These are phyloP conservation scores for Ascodesmis nigricans DNA, from an alignment of 495 filamentous ascomycete genomes.

Conservation along the genomic window DNA sequence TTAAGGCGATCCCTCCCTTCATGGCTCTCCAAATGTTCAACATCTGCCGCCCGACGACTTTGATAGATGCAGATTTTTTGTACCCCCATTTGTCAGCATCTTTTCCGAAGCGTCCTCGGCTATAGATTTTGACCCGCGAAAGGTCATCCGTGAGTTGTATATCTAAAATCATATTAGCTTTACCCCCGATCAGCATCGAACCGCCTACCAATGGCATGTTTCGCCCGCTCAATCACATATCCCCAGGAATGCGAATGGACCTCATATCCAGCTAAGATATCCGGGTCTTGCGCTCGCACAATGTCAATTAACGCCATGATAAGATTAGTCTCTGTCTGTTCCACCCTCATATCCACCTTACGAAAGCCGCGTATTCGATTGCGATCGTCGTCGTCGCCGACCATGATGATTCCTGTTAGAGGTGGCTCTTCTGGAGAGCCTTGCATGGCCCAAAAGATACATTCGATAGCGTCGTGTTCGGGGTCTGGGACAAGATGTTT, in stretches of 20 bases:
- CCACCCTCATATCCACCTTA: conserved; percentile 44
- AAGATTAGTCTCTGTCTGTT: conserved; percentile 60
- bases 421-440: conserved; percentile 37
- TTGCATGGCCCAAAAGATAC: conserved; percentile 77
- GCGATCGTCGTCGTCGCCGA: conserved; percentile 35
- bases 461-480: conserved; percentile 69
- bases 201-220: conserved; percentile 48
- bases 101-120: conserved; percentile 60
- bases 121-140: conserved; percentile 46
- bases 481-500: conserved; percentile 65
- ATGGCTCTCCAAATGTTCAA: conserved; percentile 97
- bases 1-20: conserved; percentile 65
- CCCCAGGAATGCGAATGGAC: conserved; percentile 89
- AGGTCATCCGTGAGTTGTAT: conserved; percentile 77
- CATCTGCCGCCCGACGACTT: conserved; percentile 76
- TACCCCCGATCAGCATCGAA: not conserved
- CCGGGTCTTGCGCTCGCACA: conserved; percentile 65
- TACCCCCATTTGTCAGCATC: conserved; percentile 82
- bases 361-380: conserved; percentile 30
- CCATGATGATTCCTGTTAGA: conserved; percentile 41
- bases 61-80: conserved; percentile 68
- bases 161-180: conserved; percentile 43
- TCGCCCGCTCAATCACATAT: conserved; percentile 76
- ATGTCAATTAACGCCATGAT: conserved; percentile 66
- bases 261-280: conserved; percentile 88